phyloP scores from a whole-genome alignment of 805 yeast species.

The Scheffersomyces stipitis region DNA sequence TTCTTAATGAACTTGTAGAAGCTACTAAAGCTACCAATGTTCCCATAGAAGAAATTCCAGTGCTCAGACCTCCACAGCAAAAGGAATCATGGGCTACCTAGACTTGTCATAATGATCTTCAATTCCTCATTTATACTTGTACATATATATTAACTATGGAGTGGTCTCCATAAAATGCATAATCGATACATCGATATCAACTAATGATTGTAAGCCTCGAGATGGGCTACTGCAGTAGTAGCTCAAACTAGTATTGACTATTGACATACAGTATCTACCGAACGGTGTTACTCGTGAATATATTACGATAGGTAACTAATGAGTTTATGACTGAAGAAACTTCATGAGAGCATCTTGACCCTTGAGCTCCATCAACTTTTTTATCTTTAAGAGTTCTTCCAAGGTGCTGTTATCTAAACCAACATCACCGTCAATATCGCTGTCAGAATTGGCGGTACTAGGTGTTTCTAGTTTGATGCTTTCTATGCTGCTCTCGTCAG shows the following conservation, averaged over 20 bases:
- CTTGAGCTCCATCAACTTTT: constrained; percentile 60
- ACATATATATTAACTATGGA: too few species aligned
- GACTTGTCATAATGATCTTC: too few species aligned
- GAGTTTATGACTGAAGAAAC: constrained; percentile 45
- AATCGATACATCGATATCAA: too few species aligned
- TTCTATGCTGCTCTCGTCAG: constrained; percentile 4
- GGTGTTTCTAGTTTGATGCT: constrained; percentile 13
- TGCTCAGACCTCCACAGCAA: background rate
- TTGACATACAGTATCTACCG: too few species aligned
- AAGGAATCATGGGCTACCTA: background rate
- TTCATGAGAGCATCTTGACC: constrained; percentile 65
- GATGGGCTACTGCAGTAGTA: too few species aligned
- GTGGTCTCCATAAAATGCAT: too few species aligned
- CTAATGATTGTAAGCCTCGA: too few species aligned
- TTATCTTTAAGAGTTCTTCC: constrained; percentile 53
- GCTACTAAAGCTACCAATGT: constrained; percentile 53
- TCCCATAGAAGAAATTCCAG: constrained; percentile 45
- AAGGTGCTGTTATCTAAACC: constrained; percentile 33
- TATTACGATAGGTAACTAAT: too few species aligned
- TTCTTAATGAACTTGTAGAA: constrained; percentile 55
- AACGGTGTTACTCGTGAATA: too few species aligned
- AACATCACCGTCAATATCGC: background rate
- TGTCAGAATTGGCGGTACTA: background rate
- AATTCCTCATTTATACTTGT: too few species aligned
- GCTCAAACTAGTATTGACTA: too few species aligned